These are phyloP conservation scores for Nakaseomyces nivariensis DNA, from an alignment of 1,139 yeast genomes.

Conservation along the genomic window DNA sequence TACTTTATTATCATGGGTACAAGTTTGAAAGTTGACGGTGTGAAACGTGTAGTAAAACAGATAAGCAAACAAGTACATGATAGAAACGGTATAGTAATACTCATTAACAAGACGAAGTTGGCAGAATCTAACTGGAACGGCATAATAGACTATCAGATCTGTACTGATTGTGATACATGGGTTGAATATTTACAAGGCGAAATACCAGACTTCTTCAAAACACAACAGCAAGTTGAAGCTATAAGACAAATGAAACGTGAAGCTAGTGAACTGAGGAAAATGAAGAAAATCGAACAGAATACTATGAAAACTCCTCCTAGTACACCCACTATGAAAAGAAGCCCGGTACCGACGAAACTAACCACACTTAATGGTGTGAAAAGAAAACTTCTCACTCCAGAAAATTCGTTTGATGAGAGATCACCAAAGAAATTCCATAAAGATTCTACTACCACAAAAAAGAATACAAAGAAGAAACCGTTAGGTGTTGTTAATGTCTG, in stretches of 20 bases:
- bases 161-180: slow-evolving; percentile 77
- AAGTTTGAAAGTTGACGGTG: slow-evolving; percentile 79
- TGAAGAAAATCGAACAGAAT: slow-evolving; percentile 12
- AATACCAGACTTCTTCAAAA: slow-evolving; percentile 27
- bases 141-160: slow-evolving; percentile 46
- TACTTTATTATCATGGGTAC: slow-evolving; percentile 78
- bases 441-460: neutral
- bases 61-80: slow-evolving; percentile 60
- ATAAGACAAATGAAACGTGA: slow-evolving; percentile 24
- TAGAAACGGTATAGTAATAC: slow-evolving; percentile 46
- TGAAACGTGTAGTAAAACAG: slow-evolving; percentile 59
- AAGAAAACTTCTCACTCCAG: slow-evolving; percentile 5
- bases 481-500: neutral
- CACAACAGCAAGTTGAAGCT: slow-evolving; percentile 25
- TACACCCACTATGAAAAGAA: slow-evolving; percentile 11
- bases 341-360: neutral
- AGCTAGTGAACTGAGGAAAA: slow-evolving; percentile 25
- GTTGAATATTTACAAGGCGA: slow-evolving; percentile 31
- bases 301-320: slow-evolving; percentile 18
- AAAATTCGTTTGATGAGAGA: slow-evolving; percentile 5
- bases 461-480: neutral
- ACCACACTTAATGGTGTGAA: neutral
- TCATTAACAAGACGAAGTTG: slow-evolving; percentile 44
- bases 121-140: slow-evolving; percentile 46
- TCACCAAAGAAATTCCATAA: neutral